Evolutionary conservation across 805 yeast species (phyloP).

Genomic region (Metschnikowia lachancei): DNA sequence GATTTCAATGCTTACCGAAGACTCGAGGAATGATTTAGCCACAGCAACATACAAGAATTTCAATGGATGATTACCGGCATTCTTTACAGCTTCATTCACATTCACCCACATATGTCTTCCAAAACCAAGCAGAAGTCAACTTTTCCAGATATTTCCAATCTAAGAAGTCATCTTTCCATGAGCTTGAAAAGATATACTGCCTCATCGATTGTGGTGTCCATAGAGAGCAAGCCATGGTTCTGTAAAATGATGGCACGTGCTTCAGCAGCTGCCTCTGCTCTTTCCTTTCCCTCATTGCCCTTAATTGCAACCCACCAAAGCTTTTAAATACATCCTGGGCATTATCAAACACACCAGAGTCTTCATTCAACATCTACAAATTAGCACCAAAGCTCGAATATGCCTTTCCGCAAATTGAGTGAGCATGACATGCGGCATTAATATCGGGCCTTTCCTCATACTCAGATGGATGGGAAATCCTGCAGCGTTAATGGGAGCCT

Average conservation of each 20-base stretch:
- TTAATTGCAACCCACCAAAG: slow-evolving; percentile 17
- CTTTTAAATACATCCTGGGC: slow-evolving; percentile 9
- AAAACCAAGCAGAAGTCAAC: too few species aligned
- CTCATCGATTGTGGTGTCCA: slow-evolving; percentile 16
- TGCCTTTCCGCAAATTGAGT: slow-evolving; percentile 13
- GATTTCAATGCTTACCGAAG: too few species aligned
- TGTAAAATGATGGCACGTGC: slow-evolving; percentile 12
- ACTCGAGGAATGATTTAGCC: too few species aligned
- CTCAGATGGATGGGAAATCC: slow-evolving; percentile 15
- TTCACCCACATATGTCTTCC: too few species aligned
- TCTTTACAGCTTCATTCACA: too few species aligned
- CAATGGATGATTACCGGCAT: too few species aligned
- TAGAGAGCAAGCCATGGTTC: slow-evolving; percentile 15
- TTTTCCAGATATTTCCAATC: too few species aligned
- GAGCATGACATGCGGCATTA: slow-evolving; percentile 16
- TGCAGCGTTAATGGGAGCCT: slow-evolving; percentile 14
- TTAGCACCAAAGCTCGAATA: slow-evolving; percentile 9
- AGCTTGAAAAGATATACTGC: slow-evolving; percentile 14
- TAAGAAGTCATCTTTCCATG: slow-evolving; percentile 14
- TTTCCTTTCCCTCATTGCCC: slow-evolving; percentile 11
- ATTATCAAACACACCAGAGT: slow-evolving; percentile 11
- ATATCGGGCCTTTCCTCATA: slow-evolving; percentile 12
- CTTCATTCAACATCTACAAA: slow-evolving; percentile 14
- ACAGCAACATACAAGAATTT: too few species aligned
- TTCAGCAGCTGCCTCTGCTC: slow-evolving; percentile 9